These are phyloP conservation scores for Sanghuangporus baumii DNA, from an alignment of 1,284 basidiomycete genomes.

Conservation along the genomic window DNA sequence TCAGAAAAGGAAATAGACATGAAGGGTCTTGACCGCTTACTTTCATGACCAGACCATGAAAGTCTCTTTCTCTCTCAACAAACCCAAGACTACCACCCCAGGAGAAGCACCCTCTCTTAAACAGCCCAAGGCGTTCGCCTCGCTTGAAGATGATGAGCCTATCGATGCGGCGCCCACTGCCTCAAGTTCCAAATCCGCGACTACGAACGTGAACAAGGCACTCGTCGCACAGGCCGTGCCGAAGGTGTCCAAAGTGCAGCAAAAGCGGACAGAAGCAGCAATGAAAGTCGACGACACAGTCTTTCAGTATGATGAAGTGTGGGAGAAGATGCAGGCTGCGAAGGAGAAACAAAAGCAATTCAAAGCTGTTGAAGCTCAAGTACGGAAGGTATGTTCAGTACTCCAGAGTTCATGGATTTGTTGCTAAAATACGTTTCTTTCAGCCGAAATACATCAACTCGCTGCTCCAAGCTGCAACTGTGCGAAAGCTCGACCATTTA, in stretches of 20 bases:
- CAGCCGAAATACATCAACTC: slow-evolving; percentile 92
- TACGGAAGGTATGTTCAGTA: slow-evolving; percentile 58
- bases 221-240: slow-evolving; percentile 28
- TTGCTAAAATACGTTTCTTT: slow-evolving; percentile 21
- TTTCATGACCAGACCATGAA: slow-evolving; percentile 45
- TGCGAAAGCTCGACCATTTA: slow-evolving; percentile 84
- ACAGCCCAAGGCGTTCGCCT: slow-evolving; percentile 54
- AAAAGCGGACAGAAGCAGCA: slow-evolving; percentile 70
- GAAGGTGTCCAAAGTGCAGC: slow-evolving; percentile 51
- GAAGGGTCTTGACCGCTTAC: background rate
- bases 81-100: slow-evolving; percentile 44
- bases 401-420: slow-evolving; percentile 4
- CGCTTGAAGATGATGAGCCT: slow-evolving; percentile 57
- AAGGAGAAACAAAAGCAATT: slow-evolving; percentile 69
- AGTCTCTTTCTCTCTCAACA: slow-evolving; percentile 70
- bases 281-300: slow-evolving; percentile 77
- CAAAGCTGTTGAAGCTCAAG: slow-evolving; percentile 67
- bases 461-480: slow-evolving; percentile 80
- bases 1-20: background rate
- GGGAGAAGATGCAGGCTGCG: slow-evolving; percentile 91
- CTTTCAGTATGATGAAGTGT: slow-evolving; percentile 96
- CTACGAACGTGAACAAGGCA: slow-evolving; percentile 28
- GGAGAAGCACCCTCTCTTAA: slow-evolving; percentile 52
- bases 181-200: slow-evolving; percentile 30
- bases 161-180: slow-evolving; percentile 44